A percentile compares a stretch with the other conserved stretches of the same genome.
These are phyloP conservation scores for Coemansia nantahalensis DNA, from an alignment of 192 early-diverging fungal genomes.

Conservation along the genomic window DNA sequence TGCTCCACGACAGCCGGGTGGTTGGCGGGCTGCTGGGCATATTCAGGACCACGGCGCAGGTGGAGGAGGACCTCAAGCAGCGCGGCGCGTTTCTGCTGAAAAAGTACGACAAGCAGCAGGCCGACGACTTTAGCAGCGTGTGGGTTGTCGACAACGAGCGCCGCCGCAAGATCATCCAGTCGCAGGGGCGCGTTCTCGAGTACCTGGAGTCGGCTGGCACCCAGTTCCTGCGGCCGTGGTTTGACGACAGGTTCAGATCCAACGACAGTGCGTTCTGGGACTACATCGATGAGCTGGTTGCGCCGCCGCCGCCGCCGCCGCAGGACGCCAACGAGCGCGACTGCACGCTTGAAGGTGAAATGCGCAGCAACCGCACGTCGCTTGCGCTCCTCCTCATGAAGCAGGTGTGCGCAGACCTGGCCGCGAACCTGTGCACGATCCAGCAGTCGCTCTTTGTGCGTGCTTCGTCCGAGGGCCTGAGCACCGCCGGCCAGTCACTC, in stretches of 20 bases:
- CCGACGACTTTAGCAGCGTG: conserved; percentile 16
- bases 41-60: conserved; percentile 29
- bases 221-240: conserved; percentile 42
- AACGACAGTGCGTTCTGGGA: conserved; percentile 16
- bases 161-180: conserved; percentile 17
- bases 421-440: conserved; percentile 5
- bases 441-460: conserved; percentile 24
- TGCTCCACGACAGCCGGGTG: conserved; percentile 19
- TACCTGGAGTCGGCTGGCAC: conserved; percentile 17
- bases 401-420: conserved; percentile 39
- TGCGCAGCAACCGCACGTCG: conserved; percentile 28
- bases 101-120: background rate
- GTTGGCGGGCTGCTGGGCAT: conserved; percentile 22
- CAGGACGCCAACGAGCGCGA: background rate
- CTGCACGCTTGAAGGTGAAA: conserved; percentile 21
- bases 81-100: conserved; percentile 35
- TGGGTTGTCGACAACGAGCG: conserved; percentile 39
- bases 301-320: conserved; percentile 9
- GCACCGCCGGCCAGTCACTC: background rate
- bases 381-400: conserved; percentile 33
- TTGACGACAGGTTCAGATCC: conserved; percentile 8
- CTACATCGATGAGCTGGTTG: conserved; percentile 21
- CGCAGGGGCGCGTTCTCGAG: conserved; percentile 28
- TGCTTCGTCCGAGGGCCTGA: conserved; percentile 3
- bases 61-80: conserved; percentile 32